Evolutionary conservation across 495 filamentous ascomycete genomes (phyloP).

Genomic region (Chaetomium tenue): DNA sequence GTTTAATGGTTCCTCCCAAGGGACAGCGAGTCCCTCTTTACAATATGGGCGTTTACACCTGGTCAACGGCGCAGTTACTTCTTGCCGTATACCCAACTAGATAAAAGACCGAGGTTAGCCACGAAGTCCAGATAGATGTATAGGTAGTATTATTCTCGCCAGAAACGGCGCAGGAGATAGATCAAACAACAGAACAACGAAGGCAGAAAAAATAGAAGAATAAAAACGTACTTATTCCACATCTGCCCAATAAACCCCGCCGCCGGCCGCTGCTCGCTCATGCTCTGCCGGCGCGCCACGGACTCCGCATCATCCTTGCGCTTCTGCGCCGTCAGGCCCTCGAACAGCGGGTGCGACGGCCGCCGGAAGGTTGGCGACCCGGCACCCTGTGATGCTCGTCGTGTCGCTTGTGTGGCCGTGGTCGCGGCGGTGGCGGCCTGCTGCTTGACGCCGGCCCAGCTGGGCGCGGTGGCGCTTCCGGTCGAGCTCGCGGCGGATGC

Average conservation of each 20-base stretch:
- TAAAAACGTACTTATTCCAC: conserved; percentile 45
- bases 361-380: neutral
- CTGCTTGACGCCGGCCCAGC: neutral
- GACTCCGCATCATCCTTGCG: conserved; percentile 41
- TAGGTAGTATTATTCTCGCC: no score
- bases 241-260: conserved; percentile 46
- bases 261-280: conserved; percentile 46
- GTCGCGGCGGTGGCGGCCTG: neutral
- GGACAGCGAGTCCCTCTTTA: no score
- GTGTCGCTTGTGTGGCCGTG: neutral
- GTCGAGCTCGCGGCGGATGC: conserved; percentile 29
- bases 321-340: conserved; percentile 46
- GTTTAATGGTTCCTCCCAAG: no score
- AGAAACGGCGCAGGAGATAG: no score
- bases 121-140: no score
- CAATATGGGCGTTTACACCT: no score
- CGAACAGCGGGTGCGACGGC: conserved; percentile 41
- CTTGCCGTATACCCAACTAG: conserved; percentile 27
- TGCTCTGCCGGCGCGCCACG: conserved; percentile 44
- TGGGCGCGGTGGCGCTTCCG: neutral
- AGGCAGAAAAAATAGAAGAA: neutral
- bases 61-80: neutral
- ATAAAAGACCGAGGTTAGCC: neutral
- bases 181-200: neutral
- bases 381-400: neutral